Evolutionary conservation across 129 eudicot genomes (phyloP), one percentile per base, ranked within the genome.

Genomic region (Flaveria linearis): DNA sequence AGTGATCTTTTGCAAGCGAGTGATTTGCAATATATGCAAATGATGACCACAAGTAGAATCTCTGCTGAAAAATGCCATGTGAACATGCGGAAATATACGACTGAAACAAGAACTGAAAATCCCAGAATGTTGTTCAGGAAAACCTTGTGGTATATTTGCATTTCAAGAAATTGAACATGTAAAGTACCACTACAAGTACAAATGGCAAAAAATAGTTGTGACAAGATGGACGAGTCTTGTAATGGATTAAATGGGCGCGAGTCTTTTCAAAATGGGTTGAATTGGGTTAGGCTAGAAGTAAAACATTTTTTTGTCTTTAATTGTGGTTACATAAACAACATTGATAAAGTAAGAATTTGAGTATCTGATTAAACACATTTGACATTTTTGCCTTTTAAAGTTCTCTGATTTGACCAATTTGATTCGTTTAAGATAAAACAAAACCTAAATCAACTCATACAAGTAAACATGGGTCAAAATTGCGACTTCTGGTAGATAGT

Each of bases 51-150:
- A 16, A 76, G 78, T n/a, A 88, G 85, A 50, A 88, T 77, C 73
- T 91, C 89, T 5, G 87, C 82, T 0, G 96, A 87, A 82, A 88
- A 91, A 55, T 80, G 80, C 97, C 95, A 91, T 3, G 90, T 55
- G 67, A 91, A 56, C 1, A 86, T 88, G 0, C 86, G 71, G 18
- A 85, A 82, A 71, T 83, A 91, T 28, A 88, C 75, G 22, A 88
- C 65, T 1, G 90, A 82, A 4, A 91, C 79, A 36, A 91, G 89
- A 41, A 87, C 90, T 20, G 78, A 71, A 42, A 91, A 79, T 3
- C 90, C 93, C 11, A 88, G 79, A 63, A 85, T 49, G 41, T 91
- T 88, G 92, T 91, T 91, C 92, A 91, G 78, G 52, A 87, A 85
- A 64, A 91, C 97, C 22, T 87, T 85, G 53, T 90, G 86, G 74